Base-by-base conservation (phyloP, 257 asterid genomes). In the Lithospermum erythrorhizon region DNA sequence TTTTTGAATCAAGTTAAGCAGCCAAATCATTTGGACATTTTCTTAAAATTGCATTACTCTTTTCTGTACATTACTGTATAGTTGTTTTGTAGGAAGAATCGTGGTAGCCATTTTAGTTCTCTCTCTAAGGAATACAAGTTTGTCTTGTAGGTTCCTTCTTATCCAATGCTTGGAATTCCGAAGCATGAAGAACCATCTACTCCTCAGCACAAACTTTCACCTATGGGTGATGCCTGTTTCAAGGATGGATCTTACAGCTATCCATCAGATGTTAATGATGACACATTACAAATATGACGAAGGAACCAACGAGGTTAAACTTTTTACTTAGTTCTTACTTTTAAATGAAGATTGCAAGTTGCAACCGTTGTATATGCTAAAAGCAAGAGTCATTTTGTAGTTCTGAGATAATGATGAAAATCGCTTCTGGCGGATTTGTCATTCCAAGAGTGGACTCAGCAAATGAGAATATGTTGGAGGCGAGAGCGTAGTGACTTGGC, bases 401-500 rank as follows among this genome's bases (percentile, higher is more conserved):
- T 35, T 22, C 71, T 61, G 29, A 80, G 51, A 30, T 47, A 48
- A 56, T 21, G 24, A 61, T 57, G 66, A 47, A 54, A 56, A 65
- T 35, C 54, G 61, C 59, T 72, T 64, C 17, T 63, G 62, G 55
- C 88, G 98, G n/a, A n/a, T n/a, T 80, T 91, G 66, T 88, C 98
- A 37, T 88, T 91, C 81, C 98, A 90, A 87, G 98, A 91, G 72
- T 91, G 98, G 96, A 91, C 98, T 74, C 96, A 91, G 61, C 98
- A 89, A 73, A 89, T 89, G 94, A 82, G 94, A 71, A 86, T 64
- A 89, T 89, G 97, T 57, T 84, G 77, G 97, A 89, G 35, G 97
- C 97, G 11, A 84, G 94, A 89, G 75, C 81, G 97, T 15, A 96
- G 98, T 7, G 98, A 91, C 81, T 70, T 91, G 78, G 93, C 96